Percentiles rank a stretch among this genome's conserved stretches.
Conservation (phyloP, 202 grass and related monocot genomes). For the Eragrostis tef region DNA sequence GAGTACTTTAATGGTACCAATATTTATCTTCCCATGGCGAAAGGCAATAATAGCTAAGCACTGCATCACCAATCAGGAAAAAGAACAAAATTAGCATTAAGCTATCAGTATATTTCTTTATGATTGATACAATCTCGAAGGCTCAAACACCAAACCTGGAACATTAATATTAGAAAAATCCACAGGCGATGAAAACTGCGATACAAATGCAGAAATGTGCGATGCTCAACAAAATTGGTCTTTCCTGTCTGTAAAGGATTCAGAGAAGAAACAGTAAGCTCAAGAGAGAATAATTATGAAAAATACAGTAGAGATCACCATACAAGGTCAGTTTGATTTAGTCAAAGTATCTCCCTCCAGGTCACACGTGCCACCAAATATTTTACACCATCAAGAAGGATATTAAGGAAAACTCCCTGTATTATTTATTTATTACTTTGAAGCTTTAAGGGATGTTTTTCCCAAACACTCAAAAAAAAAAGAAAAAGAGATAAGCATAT, state of each 20-base stretch:
- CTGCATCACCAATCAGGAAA: constrained; percentile 55
- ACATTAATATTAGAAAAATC: constrained; percentile 98
- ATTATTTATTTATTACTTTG: background rate
- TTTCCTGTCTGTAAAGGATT: constrained; percentile 71
- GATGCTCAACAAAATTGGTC: constrained; percentile 96
- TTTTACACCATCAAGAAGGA: constrained; percentile 9
- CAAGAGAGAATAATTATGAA: constrained; percentile 21
- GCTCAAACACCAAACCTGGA: constrained; percentile 61
- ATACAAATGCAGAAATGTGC: constrained; percentile 91
- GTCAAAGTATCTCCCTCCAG: constrained; percentile 19
- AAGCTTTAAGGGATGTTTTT: background rate
- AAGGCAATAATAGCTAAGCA: constrained; percentile 82
- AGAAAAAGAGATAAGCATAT: too few species aligned
- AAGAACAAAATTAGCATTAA: constrained; percentile 18
- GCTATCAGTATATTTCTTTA: constrained; percentile 12
- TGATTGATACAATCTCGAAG: constrained; percentile 18
- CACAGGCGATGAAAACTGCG: constrained; percentile 97
- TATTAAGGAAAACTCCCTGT: background rate
- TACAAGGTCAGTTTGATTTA: constrained; percentile 4
- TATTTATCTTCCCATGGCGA: constrained; percentile 68
- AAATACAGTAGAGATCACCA: constrained; percentile 15
- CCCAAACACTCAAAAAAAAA: background rate
- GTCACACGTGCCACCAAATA: constrained; percentile 4
- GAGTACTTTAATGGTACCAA: constrained; percentile 81
- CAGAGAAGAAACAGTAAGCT: constrained; percentile 3